Percentiles rank a stretch among this genome's conserved stretches.
Conservation (phyloP, 1,139 yeast species). For the Pichia terricola region DNA sequence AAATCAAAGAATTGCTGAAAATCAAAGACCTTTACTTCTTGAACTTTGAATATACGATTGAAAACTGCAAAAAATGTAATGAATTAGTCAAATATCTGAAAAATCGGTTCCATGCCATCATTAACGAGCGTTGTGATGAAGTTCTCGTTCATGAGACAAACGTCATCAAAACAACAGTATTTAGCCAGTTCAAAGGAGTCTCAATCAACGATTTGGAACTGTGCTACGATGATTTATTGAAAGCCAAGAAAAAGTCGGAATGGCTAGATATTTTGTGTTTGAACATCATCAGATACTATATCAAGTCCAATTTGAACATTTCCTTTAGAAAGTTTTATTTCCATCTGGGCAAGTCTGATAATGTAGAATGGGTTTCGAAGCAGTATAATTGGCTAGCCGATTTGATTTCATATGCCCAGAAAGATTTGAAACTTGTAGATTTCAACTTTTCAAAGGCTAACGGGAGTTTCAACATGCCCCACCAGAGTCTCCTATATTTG, state of each 20-base stretch:
- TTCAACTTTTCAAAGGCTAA: neutral
- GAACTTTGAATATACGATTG: no score
- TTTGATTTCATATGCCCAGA: conserved; percentile 29
- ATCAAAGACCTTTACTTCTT: no score
- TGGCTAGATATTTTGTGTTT: conserved; percentile 53
- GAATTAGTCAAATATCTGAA: no score
- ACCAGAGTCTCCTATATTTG: conserved; percentile 37
- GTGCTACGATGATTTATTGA: conserved; percentile 8
- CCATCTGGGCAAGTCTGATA: conserved; percentile 31
- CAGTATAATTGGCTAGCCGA: conserved; percentile 52
- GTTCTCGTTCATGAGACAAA: no score
- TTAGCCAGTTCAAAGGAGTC: conserved; percentile 39
- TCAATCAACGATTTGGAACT: conserved; percentile 30
- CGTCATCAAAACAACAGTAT: conserved; percentile 34
- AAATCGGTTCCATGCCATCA: no score
- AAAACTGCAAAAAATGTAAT: no score
- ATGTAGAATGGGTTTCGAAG: conserved; percentile 32
- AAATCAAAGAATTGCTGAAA: no score
- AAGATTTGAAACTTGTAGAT: neutral
- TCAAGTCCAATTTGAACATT: conserved; percentile 39
- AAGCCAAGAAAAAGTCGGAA: conserved; percentile 1
- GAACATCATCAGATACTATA: conserved; percentile 51
- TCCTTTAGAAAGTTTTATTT: conserved; percentile 57
- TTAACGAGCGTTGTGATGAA: no score
- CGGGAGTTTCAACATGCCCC: conserved; percentile 28